Conservation (phyloP, 192 early-diverging fungal genomes). For the Coemansia sp. region DNA sequence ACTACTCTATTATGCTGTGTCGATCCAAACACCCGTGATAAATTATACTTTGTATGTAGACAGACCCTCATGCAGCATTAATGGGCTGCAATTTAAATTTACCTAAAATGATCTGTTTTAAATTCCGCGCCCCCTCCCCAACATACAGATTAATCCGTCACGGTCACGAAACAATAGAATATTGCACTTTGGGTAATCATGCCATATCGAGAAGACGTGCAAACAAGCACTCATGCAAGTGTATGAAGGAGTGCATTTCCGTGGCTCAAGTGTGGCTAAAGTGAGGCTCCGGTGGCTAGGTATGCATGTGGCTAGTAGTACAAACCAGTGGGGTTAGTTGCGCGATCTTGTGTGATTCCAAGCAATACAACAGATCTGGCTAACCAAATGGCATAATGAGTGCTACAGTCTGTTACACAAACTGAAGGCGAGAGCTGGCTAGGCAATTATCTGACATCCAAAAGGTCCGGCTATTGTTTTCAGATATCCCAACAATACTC, state of each 20-base stretch:
- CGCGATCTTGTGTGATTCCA: background rate
- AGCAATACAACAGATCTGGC: too few species aligned
- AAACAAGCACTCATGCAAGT: background rate
- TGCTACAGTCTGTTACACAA: too few species aligned
- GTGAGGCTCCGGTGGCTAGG: background rate
- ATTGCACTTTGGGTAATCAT: background rate
- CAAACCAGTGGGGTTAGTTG: background rate
- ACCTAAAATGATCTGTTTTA: background rate
- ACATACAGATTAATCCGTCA: background rate
- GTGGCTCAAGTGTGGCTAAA: background rate
- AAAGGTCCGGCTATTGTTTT: background rate
- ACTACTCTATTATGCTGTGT: background rate
- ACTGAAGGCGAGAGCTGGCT: too few species aligned
- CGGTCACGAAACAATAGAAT: background rate
- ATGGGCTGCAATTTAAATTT: background rate
- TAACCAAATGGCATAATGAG: too few species aligned
- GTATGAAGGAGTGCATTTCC: background rate
- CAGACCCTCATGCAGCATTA: background rate
- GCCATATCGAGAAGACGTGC: background rate
- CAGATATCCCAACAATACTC: background rate
- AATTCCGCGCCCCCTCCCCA: background rate
- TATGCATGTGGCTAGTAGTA: background rate
- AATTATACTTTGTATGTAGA: background rate
- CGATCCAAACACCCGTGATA: background rate
- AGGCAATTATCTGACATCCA: too few species aligned